Base-by-base conservation (phyloP, 2,329 filamentous ascomycete genomes). In the Helotiales sp. region DNA sequence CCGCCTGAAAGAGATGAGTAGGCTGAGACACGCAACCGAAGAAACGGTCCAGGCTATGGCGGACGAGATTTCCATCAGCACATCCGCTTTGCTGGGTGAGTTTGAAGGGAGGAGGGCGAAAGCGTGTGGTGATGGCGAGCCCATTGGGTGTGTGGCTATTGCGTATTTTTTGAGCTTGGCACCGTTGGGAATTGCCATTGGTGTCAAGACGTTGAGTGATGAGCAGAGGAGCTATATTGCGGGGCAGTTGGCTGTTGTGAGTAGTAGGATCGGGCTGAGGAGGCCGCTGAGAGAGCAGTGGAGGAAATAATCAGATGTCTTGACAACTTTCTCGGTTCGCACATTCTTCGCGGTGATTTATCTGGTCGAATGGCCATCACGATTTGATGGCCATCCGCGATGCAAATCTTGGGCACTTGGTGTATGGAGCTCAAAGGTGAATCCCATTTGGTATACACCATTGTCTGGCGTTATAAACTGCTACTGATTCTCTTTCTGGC, bases 191-290 rank as follows among this genome's bases (percentile, higher is more conserved):
- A 24, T 57, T 57, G 54, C 54, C 3, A 57, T 57, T 26, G 54
- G 54, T 2, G 54, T 57, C 32, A 57, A 37, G 20, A 34, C 20
- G 4, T 20, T 57, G 54, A 57, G 54, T 37, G 30, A 57, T 6
- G 54, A 57, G 32, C 30, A 34, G 54, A 37, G 54, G 32, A 37
- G 34, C 1, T 24, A 34, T 40, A 57, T 57, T 24, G 54, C 54
- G n/a, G 54, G 54, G n/a, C 54, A 57, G 30, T 37, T 57, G 32
- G 54, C 54, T 2, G 22, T 24, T 37, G 54, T 37, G 20, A 37
- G 54, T 37, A 34, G n/a, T 37, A 57, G 20, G n/a, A 57, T 57
- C 24, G 54, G 54, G 24, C 32, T 57, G n/a, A 57, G 54, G 17
- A 37, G 54, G 54, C 54, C 54, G 20, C 17, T 57, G 13, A 57